Conservation (phyloP, 2,329 filamentous ascomycete genomes). For the Pseudocercospora vitis region DNA sequence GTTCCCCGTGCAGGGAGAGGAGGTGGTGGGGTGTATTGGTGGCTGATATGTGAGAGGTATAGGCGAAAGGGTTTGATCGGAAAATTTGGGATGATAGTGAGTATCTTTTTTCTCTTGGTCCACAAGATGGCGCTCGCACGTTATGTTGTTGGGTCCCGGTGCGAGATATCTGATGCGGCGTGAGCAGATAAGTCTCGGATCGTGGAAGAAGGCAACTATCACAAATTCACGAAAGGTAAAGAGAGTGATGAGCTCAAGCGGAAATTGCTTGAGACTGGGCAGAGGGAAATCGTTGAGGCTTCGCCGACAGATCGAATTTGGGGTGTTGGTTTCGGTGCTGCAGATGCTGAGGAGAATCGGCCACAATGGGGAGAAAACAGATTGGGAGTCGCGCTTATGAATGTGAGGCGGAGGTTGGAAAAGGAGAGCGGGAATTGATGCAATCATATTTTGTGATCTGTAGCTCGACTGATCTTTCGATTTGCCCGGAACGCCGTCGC, state of each 20-base stretch:
- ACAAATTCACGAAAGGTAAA: constrained; percentile 63
- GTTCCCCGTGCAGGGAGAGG: too few relatives aligned
- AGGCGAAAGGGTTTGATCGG: constrained; percentile 54
- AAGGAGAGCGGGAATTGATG: constrained; percentile 37
- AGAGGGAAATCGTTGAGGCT: constrained; percentile 59
- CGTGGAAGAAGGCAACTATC: constrained; percentile 58
- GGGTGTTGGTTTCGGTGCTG: constrained; percentile 62
- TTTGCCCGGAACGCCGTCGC: neutral
- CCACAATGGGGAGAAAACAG: constrained; percentile 56
- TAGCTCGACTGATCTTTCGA: neutral
- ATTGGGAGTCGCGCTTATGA: constrained; percentile 63
- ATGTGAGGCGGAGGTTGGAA: constrained; percentile 55
- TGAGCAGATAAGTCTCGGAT: constrained; percentile 51
- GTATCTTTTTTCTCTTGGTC: neutral
- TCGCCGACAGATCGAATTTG: constrained; percentile 61
- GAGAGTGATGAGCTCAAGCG: constrained; percentile 47
- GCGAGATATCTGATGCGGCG: neutral
- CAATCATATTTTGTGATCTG: neutral
- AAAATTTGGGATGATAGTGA: constrained; percentile 50
- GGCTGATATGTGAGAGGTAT: too few relatives aligned
- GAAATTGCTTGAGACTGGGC: constrained; percentile 44
- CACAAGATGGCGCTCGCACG: too few relatives aligned
- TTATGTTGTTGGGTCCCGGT: constrained; percentile 9
- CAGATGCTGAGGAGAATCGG: constrained; percentile 45
- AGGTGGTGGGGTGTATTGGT: too few relatives aligned